Conservation (phyloP, 345 rosid genomes). For the Bruguiera gymnorhiza region DNA sequence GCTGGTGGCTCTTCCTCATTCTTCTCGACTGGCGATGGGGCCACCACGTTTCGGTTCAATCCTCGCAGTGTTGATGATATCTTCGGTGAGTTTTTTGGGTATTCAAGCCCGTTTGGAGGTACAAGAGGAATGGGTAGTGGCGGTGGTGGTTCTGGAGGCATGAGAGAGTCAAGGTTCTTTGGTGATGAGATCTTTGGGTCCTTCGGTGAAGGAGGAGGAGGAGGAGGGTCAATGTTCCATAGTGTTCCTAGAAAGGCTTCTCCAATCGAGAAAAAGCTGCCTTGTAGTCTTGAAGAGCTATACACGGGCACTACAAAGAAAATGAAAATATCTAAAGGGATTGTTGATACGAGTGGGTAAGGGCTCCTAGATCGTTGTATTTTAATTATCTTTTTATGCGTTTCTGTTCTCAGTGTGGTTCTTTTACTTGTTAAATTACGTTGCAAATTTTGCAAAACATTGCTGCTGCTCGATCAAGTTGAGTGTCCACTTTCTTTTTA, state of each 20-base stretch:
- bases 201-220: slow-evolving; percentile 12
- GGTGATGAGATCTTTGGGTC: slow-evolving; percentile 21
- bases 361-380: neutral
- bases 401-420: too few relatives aligned
- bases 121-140: slow-evolving; percentile 6
- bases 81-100: slow-evolving; percentile 21
- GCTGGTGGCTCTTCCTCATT: slow-evolving; percentile 13
- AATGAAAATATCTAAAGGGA: slow-evolving; percentile 26
- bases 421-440: too few relatives aligned
- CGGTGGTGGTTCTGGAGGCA: slow-evolving; percentile 15
- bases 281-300: slow-evolving; percentile 29
- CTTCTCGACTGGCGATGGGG: slow-evolving; percentile 21
- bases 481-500: neutral
- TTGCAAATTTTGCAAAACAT: neutral
- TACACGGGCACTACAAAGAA: slow-evolving; percentile 23
- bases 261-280: slow-evolving; percentile 19
- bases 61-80: slow-evolving; percentile 26
- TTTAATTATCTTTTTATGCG: neutral
- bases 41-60: slow-evolving; percentile 17
- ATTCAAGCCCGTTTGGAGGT: slow-evolving; percentile 19
- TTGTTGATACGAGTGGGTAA: slow-evolving; percentile 22
- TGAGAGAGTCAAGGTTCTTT: slow-evolving; percentile 16
- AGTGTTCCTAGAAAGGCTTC: slow-evolving; percentile 19
- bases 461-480: neutral
- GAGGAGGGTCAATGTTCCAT: slow-evolving; percentile 20